A percentile compares a stretch with the other conserved stretches of the same genome.
These are phyloP conservation scores for Entomortierella beljakovae DNA, from an alignment of 192 early-diverging fungal genomes.

Conservation along the genomic window DNA sequence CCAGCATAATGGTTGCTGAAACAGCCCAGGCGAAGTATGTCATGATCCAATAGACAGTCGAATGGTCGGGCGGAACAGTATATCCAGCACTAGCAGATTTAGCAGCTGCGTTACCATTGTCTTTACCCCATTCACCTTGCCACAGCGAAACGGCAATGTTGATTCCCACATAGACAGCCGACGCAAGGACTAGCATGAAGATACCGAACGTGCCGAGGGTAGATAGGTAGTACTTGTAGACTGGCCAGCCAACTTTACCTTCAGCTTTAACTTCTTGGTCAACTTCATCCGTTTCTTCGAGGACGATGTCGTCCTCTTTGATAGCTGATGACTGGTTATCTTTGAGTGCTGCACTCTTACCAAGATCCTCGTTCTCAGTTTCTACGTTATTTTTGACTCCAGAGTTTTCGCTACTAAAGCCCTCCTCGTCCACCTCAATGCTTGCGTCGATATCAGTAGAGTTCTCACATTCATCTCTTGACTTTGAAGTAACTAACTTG, in stretches of 20 bases:
- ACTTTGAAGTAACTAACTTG: constrained; percentile 1
- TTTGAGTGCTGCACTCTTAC: neutral
- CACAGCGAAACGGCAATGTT: constrained; percentile 1
- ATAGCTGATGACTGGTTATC: constrained; percentile 6
- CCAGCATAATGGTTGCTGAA: constrained; percentile 19
- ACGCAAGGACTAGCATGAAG: neutral
- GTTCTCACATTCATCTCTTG: neutral
- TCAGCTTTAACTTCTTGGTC: constrained; percentile 7
- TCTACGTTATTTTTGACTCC: neutral
- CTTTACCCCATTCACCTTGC: constrained; percentile 11
- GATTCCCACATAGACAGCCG: neutral
- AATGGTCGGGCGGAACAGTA: neutral
- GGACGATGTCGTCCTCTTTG: neutral
- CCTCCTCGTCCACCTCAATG: constrained; percentile 22
- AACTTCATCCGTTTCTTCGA: constrained; percentile 12
- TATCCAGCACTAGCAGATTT: neutral
- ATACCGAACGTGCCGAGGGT: constrained; percentile 1
- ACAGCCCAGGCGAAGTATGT: constrained; percentile 29
- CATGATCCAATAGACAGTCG: constrained; percentile 8
- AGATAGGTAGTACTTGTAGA: constrained; percentile 25
- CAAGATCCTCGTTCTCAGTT: neutral
- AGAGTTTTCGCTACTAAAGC: neutral
- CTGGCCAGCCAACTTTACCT: constrained; percentile 11
- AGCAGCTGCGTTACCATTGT: neutral
- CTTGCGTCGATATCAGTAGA: neutral